Percentiles rank a stretch among this genome's conserved stretches.
Conservation (phyloP, 305 asterid genomes). For the Solanum hybrid region DNA sequence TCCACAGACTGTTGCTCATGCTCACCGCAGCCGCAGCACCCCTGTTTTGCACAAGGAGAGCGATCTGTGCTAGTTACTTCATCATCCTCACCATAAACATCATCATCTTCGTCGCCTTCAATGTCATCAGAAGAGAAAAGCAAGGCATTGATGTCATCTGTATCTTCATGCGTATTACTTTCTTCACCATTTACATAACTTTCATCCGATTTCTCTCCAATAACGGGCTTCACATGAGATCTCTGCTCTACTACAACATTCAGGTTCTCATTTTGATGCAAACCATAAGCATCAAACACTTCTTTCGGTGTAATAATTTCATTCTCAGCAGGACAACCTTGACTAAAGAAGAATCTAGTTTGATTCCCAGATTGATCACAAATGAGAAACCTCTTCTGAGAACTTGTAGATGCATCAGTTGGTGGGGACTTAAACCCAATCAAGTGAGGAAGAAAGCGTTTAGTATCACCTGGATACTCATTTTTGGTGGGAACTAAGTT, state of each 20-base stretch:
- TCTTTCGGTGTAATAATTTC: constrained; percentile 3
- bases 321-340: constrained; percentile 20
- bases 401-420: constrained; percentile 14
- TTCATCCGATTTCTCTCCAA: constrained; percentile 29
- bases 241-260: constrained; percentile 10
- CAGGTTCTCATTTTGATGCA: constrained; percentile 12
- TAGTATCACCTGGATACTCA: constrained; percentile 21
- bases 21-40: constrained; percentile 14
- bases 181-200: constrained; percentile 31
- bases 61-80: constrained; percentile 64
- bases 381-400: constrained; percentile 50
- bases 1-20: constrained; percentile 16
- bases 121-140: constrained; percentile 51
- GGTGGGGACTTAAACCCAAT: constrained; percentile 27
- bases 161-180: constrained; percentile 52
- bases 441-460: constrained; percentile 12
- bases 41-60: constrained; percentile 18
- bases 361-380: constrained; percentile 61
- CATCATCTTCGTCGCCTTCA: constrained; percentile 22
- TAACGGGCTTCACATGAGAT: constrained; percentile 16
- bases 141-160: constrained; percentile 72
- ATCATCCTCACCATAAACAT: constrained; percentile 36
- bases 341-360: constrained; percentile 42
- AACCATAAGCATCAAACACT: constrained; percentile 16
- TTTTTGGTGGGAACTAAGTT: constrained; percentile 15